A percentile compares a stretch with the other conserved stretches of the same genome.
Evolutionary conservation across 345 rosid species (phyloP).

Genomic region (Eucalyptus victrix): DNA sequence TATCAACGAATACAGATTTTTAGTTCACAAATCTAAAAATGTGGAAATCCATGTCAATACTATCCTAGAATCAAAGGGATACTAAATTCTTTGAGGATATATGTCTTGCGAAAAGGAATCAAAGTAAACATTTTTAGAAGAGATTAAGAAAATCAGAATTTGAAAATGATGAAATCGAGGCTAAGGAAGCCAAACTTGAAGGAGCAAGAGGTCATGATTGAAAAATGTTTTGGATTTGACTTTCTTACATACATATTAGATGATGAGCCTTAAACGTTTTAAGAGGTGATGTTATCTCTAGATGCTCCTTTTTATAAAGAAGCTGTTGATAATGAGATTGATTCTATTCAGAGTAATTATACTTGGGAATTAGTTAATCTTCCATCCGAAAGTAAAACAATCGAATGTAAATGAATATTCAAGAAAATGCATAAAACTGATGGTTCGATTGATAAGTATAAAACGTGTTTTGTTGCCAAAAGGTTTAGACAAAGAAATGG

Average conservation of each 20-base stretch:
- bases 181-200: not conserved
- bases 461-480: not conserved
- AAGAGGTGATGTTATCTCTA: not conserved
- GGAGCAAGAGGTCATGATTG: not conserved
- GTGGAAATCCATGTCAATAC: not conserved
- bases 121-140: not conserved
- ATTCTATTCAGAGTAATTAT: not conserved
- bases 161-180: not conserved
- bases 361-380: not conserved
- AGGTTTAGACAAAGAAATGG: not conserved
- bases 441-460: not conserved
- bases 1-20: fast-evolving
- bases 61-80: not conserved
- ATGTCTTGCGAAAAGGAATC: fast-evolving
- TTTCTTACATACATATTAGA: too few species aligned
- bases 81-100: not conserved
- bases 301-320: not conserved
- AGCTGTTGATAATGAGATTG: not conserved
- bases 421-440: not conserved
- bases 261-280: not conserved
- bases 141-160: not conserved
- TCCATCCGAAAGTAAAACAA: not conserved
- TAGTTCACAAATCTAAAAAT: not conserved
- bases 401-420: not conserved
- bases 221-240: not conserved